A percentile compares a stretch with the other conserved stretches of the same genome.
Conservation (phyloP, 73 alveolate genomes). For the Urostyla sp. region DNA sequence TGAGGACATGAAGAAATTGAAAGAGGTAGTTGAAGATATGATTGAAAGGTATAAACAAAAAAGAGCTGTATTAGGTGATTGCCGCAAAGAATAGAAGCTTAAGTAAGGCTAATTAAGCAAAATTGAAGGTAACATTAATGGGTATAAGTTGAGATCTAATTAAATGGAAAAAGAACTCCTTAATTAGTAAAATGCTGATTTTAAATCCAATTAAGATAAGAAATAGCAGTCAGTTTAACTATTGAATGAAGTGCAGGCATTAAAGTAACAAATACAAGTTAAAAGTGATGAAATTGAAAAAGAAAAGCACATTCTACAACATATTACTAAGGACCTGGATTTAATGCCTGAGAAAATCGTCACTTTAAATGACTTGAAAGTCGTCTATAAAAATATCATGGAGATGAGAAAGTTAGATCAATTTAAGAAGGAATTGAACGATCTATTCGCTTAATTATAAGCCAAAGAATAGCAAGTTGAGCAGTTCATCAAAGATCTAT, state of each 20-base stretch:
- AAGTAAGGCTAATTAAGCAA: conserved; percentile 8
- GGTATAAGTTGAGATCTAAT: conserved; percentile 5
- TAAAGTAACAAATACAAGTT: conserved; percentile 1
- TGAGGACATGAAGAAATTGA: neutral
- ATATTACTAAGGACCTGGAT: neutral
- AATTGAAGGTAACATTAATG: conserved; percentile 5
- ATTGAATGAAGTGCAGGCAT: neutral
- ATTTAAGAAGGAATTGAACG: conserved; percentile 13
- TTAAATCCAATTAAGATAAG: neutral
- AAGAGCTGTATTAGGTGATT: conserved; percentile 30
- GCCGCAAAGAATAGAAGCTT: conserved; percentile 25
- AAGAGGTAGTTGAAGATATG: conserved; percentile 24
- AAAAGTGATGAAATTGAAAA: conserved; percentile 7
- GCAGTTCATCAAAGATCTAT: conserved; percentile 21
- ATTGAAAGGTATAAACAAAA: conserved; percentile 13
- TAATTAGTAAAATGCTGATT: conserved; percentile 2
- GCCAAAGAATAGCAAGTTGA: conserved; percentile 13
- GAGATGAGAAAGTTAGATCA: conserved; percentile 26
- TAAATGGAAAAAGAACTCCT: conserved; percentile 31
- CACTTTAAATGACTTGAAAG: conserved; percentile 8
- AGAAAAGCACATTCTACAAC: neutral
- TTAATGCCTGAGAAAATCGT: conserved; percentile 34
- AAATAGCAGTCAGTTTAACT: neutral
- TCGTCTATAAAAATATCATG: neutral
- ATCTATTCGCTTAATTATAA: neutral